Percentiles rank a stretch among this genome's conserved stretches.
Conservation (phyloP, 2,329 filamentous ascomycete genomes). For the Monosporascus sp. region DNA sequence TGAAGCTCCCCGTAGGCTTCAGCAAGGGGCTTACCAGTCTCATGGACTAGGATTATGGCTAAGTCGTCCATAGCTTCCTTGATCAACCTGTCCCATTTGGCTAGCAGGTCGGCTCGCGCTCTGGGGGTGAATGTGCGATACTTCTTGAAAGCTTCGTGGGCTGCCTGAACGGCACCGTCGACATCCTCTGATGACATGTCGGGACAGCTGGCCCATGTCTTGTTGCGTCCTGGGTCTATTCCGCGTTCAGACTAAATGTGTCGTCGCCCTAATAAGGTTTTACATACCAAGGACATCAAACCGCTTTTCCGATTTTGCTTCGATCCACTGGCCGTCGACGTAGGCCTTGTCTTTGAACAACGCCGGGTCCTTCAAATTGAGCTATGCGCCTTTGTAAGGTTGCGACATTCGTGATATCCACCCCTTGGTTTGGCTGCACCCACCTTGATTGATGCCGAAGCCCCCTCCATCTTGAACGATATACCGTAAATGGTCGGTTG, state of each 20-base stretch:
- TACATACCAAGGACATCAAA: constrained; percentile 49
- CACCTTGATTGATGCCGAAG: background rate
- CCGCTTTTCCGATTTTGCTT: constrained; percentile 50
- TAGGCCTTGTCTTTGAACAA: constrained; percentile 51
- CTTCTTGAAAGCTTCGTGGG: constrained; percentile 55
- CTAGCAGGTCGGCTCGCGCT: constrained; percentile 55
- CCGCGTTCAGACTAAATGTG: background rate
- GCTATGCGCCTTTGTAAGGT: constrained; percentile 10
- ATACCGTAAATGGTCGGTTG: too few species aligned
- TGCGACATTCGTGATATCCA: background rate
- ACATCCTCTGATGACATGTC: constrained; percentile 53
- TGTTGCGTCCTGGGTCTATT: constrained; percentile 41
- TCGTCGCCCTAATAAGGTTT: background rate
- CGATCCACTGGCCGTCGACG: constrained; percentile 50
- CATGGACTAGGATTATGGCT: constrained; percentile 57
- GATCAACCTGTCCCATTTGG: constrained; percentile 63
- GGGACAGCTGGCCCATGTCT: constrained; percentile 37
- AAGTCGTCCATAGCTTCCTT: constrained; percentile 58
- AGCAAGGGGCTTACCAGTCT: constrained; percentile 53
- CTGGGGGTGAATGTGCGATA: constrained; percentile 58
- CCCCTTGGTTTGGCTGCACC: too few species aligned
- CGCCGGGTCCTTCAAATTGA: constrained; percentile 47
- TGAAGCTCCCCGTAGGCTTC: constrained; percentile 53
- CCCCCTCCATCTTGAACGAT: background rate
- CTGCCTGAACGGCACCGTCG: constrained; percentile 52